Conservation (phyloP, 1,284 basidiomycete genomes). For the Tilletia indica region DNA sequence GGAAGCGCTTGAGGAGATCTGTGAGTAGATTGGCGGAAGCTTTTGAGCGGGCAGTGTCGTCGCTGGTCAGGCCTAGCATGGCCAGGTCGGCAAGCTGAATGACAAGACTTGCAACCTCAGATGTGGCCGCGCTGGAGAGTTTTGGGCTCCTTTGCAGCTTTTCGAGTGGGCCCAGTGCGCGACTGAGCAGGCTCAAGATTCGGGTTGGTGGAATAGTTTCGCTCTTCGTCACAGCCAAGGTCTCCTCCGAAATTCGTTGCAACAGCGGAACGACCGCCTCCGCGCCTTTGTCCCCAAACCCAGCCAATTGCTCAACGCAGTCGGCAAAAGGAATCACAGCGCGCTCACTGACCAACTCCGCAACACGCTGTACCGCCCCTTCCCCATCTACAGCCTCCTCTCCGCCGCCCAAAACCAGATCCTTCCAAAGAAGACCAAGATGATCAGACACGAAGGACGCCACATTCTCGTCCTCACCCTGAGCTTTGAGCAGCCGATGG, state of each 20-base stretch:
- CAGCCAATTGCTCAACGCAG: conserved; percentile 1
- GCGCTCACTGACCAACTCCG: conserved; percentile 8
- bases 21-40: neutral
- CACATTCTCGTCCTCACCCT: conserved; percentile 13
- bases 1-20: conserved; percentile 13
- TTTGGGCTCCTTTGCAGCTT: neutral
- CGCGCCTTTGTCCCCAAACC: neutral
- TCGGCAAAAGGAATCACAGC: neutral
- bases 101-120: neutral
- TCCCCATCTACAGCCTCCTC: neutral
- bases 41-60: neutral
- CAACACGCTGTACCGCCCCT: neutral
- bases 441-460: conserved; percentile 29
- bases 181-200: neutral
- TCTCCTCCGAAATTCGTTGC: neutral
- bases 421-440: conserved; percentile 30
- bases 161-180: neutral
- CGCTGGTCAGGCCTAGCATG: neutral
- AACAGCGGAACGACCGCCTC: neutral
- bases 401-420: conserved; percentile 26
- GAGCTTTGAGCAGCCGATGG: conserved; percentile 12
- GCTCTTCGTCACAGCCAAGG: neutral
- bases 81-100: neutral
- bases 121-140: neutral
- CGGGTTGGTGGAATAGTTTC: neutral